Evolutionary conservation across 208 protist genomes (phyloP).

Genomic region (Angomonas deanei): DNA sequence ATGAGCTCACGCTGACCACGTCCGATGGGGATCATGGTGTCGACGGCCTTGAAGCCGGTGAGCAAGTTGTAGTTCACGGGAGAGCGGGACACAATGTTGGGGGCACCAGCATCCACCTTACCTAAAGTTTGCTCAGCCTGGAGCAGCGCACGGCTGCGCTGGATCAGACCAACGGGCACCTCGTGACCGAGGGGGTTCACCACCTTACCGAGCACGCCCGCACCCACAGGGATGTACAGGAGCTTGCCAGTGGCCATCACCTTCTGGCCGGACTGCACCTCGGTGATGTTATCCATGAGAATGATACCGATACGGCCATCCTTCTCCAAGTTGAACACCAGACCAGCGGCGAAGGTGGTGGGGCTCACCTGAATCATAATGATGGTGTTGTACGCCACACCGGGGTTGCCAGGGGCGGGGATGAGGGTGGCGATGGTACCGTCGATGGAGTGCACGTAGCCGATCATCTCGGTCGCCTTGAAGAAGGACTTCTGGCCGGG

Average conservation of each 20-base stretch:
- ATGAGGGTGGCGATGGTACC: conserved; percentile 82
- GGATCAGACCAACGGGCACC: conserved; percentile 64
- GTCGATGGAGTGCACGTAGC: conserved; percentile 85
- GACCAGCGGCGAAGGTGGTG: conserved; percentile 64
- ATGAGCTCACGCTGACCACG: conserved; percentile 93
- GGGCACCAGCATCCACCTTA: conserved; percentile 88
- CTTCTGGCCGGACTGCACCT: conserved; percentile 82
- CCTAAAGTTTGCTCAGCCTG: conserved; percentile 37
- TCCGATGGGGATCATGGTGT: conserved; percentile 92
- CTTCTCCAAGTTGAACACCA: conserved; percentile 86
- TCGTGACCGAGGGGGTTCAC: conserved; percentile 82
- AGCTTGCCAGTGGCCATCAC: conserved; percentile 83
- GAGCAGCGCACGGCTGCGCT: conserved; percentile 47
- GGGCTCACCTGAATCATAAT: conserved; percentile 81
- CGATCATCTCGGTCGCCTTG: conserved; percentile 83
- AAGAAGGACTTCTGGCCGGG: conserved; percentile 74
- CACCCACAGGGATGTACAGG: conserved; percentile 76
- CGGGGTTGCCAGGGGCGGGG: conserved; percentile 64
- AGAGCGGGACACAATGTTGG: conserved; percentile 89
- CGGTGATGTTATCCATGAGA: conserved; percentile 85
- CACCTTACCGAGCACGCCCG: conserved; percentile 81
- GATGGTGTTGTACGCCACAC: conserved; percentile 83
- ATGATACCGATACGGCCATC: conserved; percentile 85
- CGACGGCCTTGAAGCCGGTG: conserved; percentile 90
- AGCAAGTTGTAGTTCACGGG: conserved; percentile 93